Percentiles rank a stretch among this genome's conserved stretches.
Evolutionary conservation across 2,329 filamentous ascomycete species (phyloP).

Genomic region (Diaporthe citriasiana): DNA sequence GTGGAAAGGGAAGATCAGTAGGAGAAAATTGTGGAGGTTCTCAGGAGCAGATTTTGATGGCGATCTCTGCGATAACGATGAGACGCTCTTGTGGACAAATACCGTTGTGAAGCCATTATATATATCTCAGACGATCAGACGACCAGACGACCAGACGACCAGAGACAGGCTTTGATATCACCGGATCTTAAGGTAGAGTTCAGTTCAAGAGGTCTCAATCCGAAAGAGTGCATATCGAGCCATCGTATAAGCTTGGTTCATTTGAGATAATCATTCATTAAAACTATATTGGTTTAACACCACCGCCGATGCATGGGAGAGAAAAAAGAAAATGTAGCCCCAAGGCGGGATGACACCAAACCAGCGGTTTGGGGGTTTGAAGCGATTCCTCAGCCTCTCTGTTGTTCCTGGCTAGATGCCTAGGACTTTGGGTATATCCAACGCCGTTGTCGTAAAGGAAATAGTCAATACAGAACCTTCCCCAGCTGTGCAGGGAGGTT

Average conservation of each 20-base stretch:
- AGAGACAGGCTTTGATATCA: background rate
- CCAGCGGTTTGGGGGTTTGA: background rate
- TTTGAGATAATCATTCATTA: constrained; percentile 28
- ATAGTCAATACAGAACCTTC: background rate
- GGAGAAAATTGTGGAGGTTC: background rate
- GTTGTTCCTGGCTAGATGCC: background rate
- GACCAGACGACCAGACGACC: no score
- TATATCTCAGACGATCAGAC: background rate
- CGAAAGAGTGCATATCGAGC: background rate
- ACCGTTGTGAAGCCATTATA: background rate
- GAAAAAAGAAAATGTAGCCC: constrained; percentile 5
- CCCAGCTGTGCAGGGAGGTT: background rate
- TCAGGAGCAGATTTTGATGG: background rate
- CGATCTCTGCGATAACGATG: background rate
- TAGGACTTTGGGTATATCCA: constrained; percentile 40
- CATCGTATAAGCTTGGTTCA: background rate
- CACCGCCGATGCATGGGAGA: background rate
- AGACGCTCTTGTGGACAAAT: no score
- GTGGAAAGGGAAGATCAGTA: background rate
- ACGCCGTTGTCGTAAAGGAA: background rate
- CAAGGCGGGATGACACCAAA: background rate
- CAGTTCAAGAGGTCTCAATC: background rate
- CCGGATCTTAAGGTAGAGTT: background rate
- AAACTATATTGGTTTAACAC: background rate
- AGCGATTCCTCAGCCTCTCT: constrained; percentile 14